Conservation (phyloP, 345 rosid species). For the Aquilaria sinensis region DNA sequence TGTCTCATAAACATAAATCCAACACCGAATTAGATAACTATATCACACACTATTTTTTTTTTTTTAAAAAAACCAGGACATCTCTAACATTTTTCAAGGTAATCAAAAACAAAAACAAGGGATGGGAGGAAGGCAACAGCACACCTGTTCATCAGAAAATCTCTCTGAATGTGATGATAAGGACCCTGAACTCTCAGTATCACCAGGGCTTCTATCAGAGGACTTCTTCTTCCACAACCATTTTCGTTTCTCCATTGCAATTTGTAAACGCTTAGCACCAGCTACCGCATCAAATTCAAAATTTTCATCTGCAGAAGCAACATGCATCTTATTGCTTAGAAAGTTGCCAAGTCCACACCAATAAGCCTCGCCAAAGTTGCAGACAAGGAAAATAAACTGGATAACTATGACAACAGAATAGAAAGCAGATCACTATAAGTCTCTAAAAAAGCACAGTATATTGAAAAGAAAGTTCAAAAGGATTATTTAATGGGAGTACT, state of each 20-base stretch:
- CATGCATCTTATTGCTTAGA: slow-evolving; percentile 9
- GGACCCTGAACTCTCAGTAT: slow-evolving; percentile 66
- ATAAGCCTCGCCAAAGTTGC: slow-evolving; percentile 5
- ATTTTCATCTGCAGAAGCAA: slow-evolving; percentile 33
- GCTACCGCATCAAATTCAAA: slow-evolving; percentile 24
- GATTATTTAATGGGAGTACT: background rate
- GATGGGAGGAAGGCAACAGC: slow-evolving; percentile 4
- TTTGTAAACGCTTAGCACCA: slow-evolving; percentile 10
- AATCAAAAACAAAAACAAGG: background rate
- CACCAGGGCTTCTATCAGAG: slow-evolving; percentile 72
- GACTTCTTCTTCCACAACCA: slow-evolving; percentile 73
- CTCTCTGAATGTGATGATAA: slow-evolving; percentile 65
- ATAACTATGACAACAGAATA: slow-evolving; percentile 7
- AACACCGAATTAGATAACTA: no score
- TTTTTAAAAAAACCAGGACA: no score
- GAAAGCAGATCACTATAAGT: background rate
- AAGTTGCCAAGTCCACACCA: slow-evolving; percentile 6
- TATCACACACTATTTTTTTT: no score
- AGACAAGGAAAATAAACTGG: slow-evolving; percentile 4
- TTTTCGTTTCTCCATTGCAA: slow-evolving; percentile 66
- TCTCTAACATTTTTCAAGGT: background rate
- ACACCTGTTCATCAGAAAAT: slow-evolving; percentile 71
- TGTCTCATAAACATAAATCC: no score
- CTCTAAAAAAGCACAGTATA: background rate
- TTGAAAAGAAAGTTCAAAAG: no score